Percentiles rank a stretch among this genome's conserved stretches.
Evolutionary conservation across 306 rosid species (phyloP).

Genomic region (Lupinus albus): DNA sequence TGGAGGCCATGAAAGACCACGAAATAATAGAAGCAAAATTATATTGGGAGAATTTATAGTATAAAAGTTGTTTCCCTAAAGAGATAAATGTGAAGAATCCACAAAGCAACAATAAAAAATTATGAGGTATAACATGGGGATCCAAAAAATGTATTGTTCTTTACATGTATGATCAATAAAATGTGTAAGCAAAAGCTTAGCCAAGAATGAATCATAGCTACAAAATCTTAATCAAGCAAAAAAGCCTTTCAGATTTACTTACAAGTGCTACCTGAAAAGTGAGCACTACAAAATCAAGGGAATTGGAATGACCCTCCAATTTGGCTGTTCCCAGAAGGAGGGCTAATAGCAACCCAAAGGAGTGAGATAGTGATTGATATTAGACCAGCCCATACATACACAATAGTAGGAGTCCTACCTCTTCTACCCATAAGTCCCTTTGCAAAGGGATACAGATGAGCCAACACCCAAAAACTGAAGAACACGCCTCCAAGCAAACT

Average conservation of each 20-base stretch:
- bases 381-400: slow-evolving; percentile 80
- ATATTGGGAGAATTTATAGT: neutral
- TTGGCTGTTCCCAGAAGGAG: slow-evolving; percentile 56
- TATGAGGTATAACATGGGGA: neutral
- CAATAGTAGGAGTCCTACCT: slow-evolving; percentile 70
- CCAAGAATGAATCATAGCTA: slow-evolving; percentile 38
- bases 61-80: neutral
- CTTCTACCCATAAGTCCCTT: slow-evolving; percentile 82
- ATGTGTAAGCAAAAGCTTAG: slow-evolving; percentile 29
- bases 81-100: neutral
- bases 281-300: slow-evolving; percentile 50
- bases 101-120: too few relatives aligned
- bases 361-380: slow-evolving; percentile 73
- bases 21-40: neutral
- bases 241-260: slow-evolving; percentile 34
- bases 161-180: slow-evolving; percentile 25
- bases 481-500: slow-evolving; percentile 69
- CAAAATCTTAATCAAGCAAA: slow-evolving; percentile 37
- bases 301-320: slow-evolving; percentile 80
- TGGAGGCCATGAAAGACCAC: neutral
- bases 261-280: slow-evolving; percentile 43
- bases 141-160: slow-evolving; percentile 31
- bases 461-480: slow-evolving; percentile 80
- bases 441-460: slow-evolving; percentile 77
- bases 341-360: slow-evolving; percentile 77